phyloP scores from a whole-genome alignment of 768 basidiomycete genomes.

The Dictyophora rubrovolvata region DNA sequence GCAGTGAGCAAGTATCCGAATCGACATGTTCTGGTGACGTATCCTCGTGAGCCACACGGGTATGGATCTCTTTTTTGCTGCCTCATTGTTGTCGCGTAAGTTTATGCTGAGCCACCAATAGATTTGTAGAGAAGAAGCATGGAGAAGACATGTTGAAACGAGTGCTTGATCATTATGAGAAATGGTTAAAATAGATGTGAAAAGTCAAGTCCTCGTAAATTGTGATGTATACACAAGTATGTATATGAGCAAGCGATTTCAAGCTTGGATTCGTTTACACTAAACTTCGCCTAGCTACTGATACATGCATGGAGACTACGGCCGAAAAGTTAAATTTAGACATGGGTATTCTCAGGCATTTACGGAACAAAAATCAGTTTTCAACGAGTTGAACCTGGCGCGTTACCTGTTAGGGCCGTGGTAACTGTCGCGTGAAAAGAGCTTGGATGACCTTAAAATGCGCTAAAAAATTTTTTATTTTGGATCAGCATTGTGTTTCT shows the following conservation, averaged over 20 bases:
- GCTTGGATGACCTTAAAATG: no score
- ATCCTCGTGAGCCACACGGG: conserved; percentile 12
- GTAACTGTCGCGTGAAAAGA: background rate
- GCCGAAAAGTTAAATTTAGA: no score
- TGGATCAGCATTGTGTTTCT: background rate
- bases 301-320: no score
- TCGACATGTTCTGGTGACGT: conserved; percentile 7
- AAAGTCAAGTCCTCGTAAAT: no score
- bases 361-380: no score
- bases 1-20: conserved; percentile 9
- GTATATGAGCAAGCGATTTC: no score
- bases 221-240: no score
- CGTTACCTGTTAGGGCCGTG: background rate
- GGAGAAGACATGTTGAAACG: conserved; percentile 8
- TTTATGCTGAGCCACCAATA: background rate
- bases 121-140: conserved; percentile 8
- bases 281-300: no score
- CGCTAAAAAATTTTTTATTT: background rate
- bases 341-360: no score
- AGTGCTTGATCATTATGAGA: conserved; percentile 8
- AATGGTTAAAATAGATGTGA: conserved; percentile 1
- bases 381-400: no score
- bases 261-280: no score
- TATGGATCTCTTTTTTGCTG: background rate
- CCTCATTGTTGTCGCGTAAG: background rate